Base-by-base conservation (phyloP, 1,284 basidiomycete species). In the Athelia psychrophila region DNA sequence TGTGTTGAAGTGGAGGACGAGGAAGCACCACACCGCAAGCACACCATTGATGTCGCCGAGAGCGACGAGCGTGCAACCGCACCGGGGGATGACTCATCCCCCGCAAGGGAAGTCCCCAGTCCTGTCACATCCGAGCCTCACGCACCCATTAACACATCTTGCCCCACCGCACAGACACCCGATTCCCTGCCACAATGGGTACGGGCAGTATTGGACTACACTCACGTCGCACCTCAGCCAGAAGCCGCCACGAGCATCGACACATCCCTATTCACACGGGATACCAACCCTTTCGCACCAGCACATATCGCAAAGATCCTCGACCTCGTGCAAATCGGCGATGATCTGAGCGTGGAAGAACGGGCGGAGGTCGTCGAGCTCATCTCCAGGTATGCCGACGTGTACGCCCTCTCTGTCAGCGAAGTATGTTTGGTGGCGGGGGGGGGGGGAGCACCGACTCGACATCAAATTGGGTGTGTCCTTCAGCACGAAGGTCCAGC, bases 371-470 rank as follows among this genome's bases (percentile, higher is more conserved):
- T 65, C 1, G 12, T n/a, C 2, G 51, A 46, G 0, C 49, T 64
- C 3, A 38, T 68, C 2, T 19, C 25, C 1, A 50, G 59, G 51
- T 64, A 54, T 40, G 65, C 68, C 16, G 64, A 68, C 53, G 55
- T 53, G 30, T 70, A 69, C 49, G 68, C 68, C 5, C 56, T 70
- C 2, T 60, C 60, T 16, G 44, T 70, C 3, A 52, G 56, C 16
- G 64, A 69, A 47, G 66, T 69, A 2, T 51, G 44, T 10, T 51
- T 54, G 12, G 57, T 61, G 1, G 35, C 49, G 12, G 52, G 44
- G 16, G n/a, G n/a, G n/a, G n/a, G 56, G 49, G 12, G 44, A 49
- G 1, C 61, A 62, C 54, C 49, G 27, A 9, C 59, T 66, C 1
- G 54, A 63, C 36, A 47, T 65, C 3, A 56, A 56, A 0, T 12